Evolutionary conservation across 192 early-diverging fungal genomes (phyloP).

Genomic region (Entomortierella lignicola): DNA sequence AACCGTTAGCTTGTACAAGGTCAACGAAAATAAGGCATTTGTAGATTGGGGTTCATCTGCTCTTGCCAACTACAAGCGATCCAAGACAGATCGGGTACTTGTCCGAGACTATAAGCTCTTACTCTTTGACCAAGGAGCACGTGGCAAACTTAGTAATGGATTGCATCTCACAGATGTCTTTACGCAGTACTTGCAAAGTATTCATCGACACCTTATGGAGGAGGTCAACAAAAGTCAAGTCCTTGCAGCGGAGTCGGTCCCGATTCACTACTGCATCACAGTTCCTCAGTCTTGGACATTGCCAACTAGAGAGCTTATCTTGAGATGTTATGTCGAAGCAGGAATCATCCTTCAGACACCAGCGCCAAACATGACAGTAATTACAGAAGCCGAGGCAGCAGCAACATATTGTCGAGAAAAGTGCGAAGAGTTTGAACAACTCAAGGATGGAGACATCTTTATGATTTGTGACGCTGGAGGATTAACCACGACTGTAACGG

Average conservation of each 20-base stretch:
- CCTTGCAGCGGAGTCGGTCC: constrained; percentile 43
- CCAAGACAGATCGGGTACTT: constrained; percentile 34
- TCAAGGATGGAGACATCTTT: constrained; percentile 62
- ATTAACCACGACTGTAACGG: constrained; percentile 43
- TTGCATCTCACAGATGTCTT: constrained; percentile 48
- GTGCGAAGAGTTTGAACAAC: constrained; percentile 60
- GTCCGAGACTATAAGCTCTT: constrained; percentile 43
- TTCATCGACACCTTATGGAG: constrained; percentile 49
- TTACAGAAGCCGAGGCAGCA: constrained; percentile 65
- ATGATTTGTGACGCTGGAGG: constrained; percentile 68
- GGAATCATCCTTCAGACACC: constrained; percentile 45
- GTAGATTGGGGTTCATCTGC: constrained; percentile 53
- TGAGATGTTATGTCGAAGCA: constrained; percentile 50
- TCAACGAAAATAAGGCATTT: constrained; percentile 31
- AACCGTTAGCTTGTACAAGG: constrained; percentile 52
- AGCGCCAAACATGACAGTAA: constrained; percentile 54
- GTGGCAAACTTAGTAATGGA: constrained; percentile 36
- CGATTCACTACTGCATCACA: constrained; percentile 52
- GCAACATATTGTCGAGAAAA: constrained; percentile 65
- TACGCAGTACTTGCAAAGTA: constrained; percentile 39
- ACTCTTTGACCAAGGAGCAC: constrained; percentile 46
- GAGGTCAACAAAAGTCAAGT: constrained; percentile 54
- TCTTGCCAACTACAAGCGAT: constrained; percentile 34
- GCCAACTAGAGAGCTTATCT: constrained; percentile 39
- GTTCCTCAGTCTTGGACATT: constrained; percentile 53